Percentiles rank a stretch among this genome's conserved stretches.
Conservation (phyloP, 345 rosid genomes). For the Punica granatum region DNA sequence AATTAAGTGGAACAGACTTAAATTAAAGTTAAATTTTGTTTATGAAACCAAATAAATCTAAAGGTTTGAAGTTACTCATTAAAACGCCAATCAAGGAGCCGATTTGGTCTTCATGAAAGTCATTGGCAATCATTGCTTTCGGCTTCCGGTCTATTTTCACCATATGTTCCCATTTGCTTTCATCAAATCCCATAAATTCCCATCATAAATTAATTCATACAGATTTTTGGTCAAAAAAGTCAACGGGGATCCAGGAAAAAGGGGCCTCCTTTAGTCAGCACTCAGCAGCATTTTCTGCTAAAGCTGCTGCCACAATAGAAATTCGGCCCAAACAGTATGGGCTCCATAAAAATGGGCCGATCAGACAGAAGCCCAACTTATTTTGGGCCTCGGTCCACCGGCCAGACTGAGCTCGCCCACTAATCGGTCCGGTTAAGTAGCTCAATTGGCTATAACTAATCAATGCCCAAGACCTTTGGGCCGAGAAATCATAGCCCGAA, state of each 20-base stretch:
- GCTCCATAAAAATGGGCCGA: too few species aligned
- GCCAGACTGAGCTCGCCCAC: too few species aligned
- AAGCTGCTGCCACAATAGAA: background rate
- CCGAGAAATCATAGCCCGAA: too few species aligned
- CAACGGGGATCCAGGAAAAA: background rate
- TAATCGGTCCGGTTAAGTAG: too few species aligned
- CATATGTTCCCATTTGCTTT: background rate
- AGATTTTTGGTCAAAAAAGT: background rate
- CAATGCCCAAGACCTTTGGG: background rate
- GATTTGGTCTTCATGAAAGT: background rate
- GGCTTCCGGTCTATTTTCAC: background rate
- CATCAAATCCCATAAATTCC: background rate
- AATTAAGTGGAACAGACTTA: too few species aligned
- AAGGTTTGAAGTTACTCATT: background rate
- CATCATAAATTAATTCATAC: background rate
- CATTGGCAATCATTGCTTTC: background rate
- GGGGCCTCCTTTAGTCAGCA: too few species aligned
- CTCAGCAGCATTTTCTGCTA: background rate
- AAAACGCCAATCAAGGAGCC: conserved; percentile 1
- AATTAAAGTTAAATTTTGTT: too few species aligned
- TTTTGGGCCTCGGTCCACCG: too few species aligned
- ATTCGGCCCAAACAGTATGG: too few species aligned
- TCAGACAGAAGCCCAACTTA: too few species aligned
- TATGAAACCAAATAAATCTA: too few species aligned
- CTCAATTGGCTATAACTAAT: too few species aligned